Evolutionary conservation across 768 basidiomycete genomes (phyloP).

Genomic region (Pilatotrama ljubarskyi): DNA sequence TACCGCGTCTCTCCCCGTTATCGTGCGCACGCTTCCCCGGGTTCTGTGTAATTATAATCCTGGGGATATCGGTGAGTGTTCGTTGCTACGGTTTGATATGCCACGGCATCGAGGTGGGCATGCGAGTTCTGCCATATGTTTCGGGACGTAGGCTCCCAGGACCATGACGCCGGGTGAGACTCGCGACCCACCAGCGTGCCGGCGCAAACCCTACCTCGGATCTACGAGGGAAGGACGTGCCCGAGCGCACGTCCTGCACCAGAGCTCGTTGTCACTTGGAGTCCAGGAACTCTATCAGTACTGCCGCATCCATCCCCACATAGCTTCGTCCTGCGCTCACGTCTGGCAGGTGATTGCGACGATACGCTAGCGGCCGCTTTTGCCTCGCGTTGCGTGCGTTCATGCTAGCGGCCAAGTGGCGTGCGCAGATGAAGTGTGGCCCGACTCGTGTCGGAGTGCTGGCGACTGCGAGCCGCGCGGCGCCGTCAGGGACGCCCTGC

Average conservation of each 20-base stretch:
- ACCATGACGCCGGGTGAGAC: not conserved
- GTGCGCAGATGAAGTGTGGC: not conserved
- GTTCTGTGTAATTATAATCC: not conserved
- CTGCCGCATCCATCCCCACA: not conserved
- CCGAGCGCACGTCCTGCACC: not conserved
- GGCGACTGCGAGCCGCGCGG: not conserved
- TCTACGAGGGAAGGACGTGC: not conserved
- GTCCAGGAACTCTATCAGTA: constrained; percentile 4
- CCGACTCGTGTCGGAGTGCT: constrained; percentile 2
- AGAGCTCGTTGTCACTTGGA: not conserved
- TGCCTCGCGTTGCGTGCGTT: not conserved
- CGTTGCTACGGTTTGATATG: not conserved
- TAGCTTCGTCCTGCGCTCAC: not conserved
- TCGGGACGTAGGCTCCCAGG: not conserved
- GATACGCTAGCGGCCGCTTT: not conserved
- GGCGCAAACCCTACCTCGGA: not conserved
- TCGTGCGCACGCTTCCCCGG: not conserved
- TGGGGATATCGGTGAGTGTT: not conserved
- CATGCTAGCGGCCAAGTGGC: not conserved
- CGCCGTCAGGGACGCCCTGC: not conserved
- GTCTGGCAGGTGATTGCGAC: not conserved
- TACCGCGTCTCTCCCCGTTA: not conserved
- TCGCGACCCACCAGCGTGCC: not conserved
- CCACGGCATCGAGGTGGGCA: not conserved
- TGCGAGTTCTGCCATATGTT: not conserved